phyloP scores from a whole-genome alignment of 805 yeast genomes.

The Candida manassasensis region DNA sequence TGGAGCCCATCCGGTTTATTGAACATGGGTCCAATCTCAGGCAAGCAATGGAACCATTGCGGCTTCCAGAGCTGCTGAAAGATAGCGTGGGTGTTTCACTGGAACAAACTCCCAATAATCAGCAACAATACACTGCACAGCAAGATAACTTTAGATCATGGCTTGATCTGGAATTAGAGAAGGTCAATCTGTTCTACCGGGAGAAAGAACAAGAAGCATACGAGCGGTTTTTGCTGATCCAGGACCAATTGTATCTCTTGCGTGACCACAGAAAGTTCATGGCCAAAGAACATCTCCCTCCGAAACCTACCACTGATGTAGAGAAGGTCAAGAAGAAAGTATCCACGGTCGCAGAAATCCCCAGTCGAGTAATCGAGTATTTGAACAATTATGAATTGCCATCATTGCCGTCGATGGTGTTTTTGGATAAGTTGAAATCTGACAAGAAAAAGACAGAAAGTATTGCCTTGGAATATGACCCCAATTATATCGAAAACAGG shows the following conservation, averaged over 20 bases:
- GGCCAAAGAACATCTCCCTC: neutral
- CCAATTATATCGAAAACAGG: conserved; percentile 33
- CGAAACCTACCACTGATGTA: conserved; percentile 1
- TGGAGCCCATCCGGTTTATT: conserved; percentile 10
- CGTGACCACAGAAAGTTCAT: conserved; percentile 43
- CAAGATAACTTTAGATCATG: conserved; percentile 54
- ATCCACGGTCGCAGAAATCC: conserved; percentile 12
- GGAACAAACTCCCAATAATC: conserved; percentile 14
- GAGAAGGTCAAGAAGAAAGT: conserved; percentile 1
- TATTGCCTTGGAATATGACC: conserved; percentile 19
- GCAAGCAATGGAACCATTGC: neutral
- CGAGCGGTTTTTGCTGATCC: conserved; percentile 55
- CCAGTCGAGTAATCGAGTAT: neutral
- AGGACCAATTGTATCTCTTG: conserved; percentile 64
- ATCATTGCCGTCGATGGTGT: conserved; percentile 34
- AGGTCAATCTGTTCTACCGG: conserved; percentile 58
- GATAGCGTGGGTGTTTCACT: conserved; percentile 8
- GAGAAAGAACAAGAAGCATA: conserved; percentile 58
- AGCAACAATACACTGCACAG: conserved; percentile 28
- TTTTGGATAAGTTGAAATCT: conserved; percentile 17
- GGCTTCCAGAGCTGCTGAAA: neutral
- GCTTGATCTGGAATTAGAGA: conserved; percentile 58
- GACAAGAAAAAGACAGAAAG: conserved; percentile 7
- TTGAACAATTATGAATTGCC: conserved; percentile 36
- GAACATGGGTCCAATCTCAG: neutral